Conservation (phyloP, 495 filamentous ascomycete genomes). For the Aspergillus cristatus region DNA sequence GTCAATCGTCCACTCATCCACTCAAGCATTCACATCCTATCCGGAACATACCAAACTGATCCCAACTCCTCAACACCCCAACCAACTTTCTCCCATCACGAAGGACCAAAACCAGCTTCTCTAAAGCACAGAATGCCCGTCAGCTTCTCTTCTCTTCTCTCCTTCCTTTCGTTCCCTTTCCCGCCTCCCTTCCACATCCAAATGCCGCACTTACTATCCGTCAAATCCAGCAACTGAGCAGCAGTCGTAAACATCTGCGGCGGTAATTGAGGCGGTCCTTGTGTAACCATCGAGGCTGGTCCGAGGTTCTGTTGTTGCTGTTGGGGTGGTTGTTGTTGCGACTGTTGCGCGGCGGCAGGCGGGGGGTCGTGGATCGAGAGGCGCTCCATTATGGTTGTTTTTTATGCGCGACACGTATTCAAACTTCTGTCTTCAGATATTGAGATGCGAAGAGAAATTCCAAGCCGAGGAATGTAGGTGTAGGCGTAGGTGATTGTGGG, state of each 20-base stretch:
- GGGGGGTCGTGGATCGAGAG: constrained; percentile 31
- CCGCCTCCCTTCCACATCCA: no score
- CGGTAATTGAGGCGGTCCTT: constrained; percentile 42
- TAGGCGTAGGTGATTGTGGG: neutral
- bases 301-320: constrained; percentile 9
- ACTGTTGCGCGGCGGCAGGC: constrained; percentile 15
- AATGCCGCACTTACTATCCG: constrained; percentile 64
- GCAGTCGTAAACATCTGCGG: constrained; percentile 97
- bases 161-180: no score
- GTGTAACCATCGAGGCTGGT: constrained; percentile 12
- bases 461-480: no score
- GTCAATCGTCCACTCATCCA: constrained; percentile 8
- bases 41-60: constrained; percentile 74
- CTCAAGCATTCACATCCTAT: neutral
- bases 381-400: constrained; percentile 33
- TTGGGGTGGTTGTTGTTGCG: neutral
- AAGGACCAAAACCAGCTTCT: constrained; percentile 84
- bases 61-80: constrained; percentile 90
- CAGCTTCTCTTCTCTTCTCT: neutral
- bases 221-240: constrained; percentile 86
- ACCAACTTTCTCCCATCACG: constrained; percentile 90
- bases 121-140: constrained; percentile 37
- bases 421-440: no score
- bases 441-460: no score
- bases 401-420: no score